These are phyloP conservation scores for Trichophyton rubrum DNA, from an alignment of 2,329 filamentous ascomycete species.

Conservation along the genomic window DNA sequence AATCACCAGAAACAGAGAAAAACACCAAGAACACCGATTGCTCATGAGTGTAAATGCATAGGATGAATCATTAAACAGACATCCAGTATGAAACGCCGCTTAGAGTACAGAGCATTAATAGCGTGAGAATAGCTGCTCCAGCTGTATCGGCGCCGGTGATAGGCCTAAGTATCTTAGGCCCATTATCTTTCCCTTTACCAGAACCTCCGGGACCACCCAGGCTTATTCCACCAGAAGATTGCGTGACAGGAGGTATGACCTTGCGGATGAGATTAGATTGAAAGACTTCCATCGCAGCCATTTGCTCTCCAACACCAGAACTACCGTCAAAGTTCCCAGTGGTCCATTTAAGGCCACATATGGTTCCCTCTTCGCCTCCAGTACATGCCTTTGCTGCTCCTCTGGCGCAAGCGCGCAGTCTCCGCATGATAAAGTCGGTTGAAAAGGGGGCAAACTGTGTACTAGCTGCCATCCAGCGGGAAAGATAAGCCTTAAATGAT, in stretches of 20 bases:
- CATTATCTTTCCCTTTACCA: slow-evolving; percentile 13
- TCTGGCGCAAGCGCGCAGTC: slow-evolving; percentile 45
- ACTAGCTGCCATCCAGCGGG: slow-evolving; percentile 51
- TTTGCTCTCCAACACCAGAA: slow-evolving; percentile 55
- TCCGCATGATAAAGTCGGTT: slow-evolving; percentile 42
- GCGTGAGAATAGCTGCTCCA: slow-evolving; percentile 29
- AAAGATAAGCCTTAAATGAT: slow-evolving; percentile 59
- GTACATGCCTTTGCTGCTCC: slow-evolving; percentile 53
- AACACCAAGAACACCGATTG: neutral
- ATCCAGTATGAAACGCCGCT: slow-evolving; percentile 12
- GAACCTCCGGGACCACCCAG: slow-evolving; percentile 8
- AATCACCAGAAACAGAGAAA: neutral
- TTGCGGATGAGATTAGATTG: slow-evolving; percentile 46
- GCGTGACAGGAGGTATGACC: slow-evolving; percentile 39
- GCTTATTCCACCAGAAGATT: slow-evolving; percentile 45
- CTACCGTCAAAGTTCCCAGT: slow-evolving; percentile 42
- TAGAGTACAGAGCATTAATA: slow-evolving; percentile 20
- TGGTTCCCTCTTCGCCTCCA: slow-evolving; percentile 44
- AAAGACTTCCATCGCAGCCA: slow-evolving; percentile 53
- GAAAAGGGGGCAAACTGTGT: slow-evolving; percentile 52
- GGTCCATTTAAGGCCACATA: slow-evolving; percentile 55
- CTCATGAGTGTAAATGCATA: neutral
- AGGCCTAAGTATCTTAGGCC: neutral
- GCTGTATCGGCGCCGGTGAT: slow-evolving; percentile 27
- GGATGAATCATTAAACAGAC: neutral